phyloP scores from a whole-genome alignment of 805 yeast species.

The Ogataea zsoltii region DNA sequence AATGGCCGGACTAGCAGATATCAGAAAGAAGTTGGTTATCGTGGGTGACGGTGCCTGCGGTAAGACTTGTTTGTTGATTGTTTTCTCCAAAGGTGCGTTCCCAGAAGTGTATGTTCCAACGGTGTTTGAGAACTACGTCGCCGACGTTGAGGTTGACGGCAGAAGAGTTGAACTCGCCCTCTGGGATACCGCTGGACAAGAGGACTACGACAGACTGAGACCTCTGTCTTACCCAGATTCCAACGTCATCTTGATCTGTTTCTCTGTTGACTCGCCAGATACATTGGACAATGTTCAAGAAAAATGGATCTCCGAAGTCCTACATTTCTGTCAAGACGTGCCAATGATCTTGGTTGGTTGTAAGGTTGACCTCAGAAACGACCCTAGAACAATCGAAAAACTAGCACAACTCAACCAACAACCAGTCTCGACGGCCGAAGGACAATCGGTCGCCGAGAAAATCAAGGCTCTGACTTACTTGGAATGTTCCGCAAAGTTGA shows the following conservation, averaged over 20 bases:
- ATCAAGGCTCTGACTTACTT: constrained; percentile 84
- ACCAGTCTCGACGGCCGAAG: constrained; percentile 82
- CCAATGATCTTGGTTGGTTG: constrained; percentile 93
- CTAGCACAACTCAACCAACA: constrained; percentile 73
- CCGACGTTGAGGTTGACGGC: constrained; percentile 91
- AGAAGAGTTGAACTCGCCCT: constrained; percentile 90
- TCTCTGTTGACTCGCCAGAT: constrained; percentile 88
- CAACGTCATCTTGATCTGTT: constrained; percentile 87
- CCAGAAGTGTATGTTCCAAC: constrained; percentile 96
- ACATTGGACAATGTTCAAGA: constrained; percentile 92
- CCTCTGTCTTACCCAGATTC: constrained; percentile 92
- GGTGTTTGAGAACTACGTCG: constrained; percentile 96
- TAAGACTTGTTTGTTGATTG: constrained; percentile 88
- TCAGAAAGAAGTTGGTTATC: constrained; percentile 82
- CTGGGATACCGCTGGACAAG: constrained; percentile 99
- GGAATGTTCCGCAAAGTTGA: constrained; percentile 91
- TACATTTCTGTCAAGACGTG: constrained; percentile 92
- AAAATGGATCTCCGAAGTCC: constrained; percentile 92
- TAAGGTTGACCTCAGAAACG: constrained; percentile 85
- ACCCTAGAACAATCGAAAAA: constrained; percentile 72
- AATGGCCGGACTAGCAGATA: constrained; percentile 52
- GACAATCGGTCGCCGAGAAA: constrained; percentile 83
- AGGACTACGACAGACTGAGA: constrained; percentile 92
- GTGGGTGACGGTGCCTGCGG: constrained; percentile 99
- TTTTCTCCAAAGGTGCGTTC: constrained; percentile 83